Percentiles rank a stretch among this genome's conserved stretches.
Evolutionary conservation across 495 filamentous ascomycete species (phyloP).

Genomic region (Hyaloscypha hepaticicola): DNA sequence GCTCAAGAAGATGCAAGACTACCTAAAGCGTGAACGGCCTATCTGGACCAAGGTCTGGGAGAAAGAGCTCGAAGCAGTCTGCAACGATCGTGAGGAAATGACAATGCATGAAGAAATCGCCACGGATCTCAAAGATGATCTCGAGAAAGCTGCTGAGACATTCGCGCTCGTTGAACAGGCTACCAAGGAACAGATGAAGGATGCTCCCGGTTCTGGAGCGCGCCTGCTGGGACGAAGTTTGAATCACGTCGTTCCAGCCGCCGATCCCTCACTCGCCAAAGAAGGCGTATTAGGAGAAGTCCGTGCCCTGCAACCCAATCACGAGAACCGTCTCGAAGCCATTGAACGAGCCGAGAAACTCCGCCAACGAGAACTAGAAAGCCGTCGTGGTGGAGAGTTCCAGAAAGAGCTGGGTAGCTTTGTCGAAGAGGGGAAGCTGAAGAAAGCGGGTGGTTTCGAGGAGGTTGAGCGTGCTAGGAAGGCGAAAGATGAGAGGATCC

Average conservation of each 20-base stretch:
- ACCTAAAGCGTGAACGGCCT: constrained; percentile 86
- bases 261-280: constrained; percentile 79
- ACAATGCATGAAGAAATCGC: constrained; percentile 93
- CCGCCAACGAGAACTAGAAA: constrained; percentile 82
- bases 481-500: constrained; percentile 82
- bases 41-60: constrained; percentile 99
- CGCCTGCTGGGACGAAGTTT: constrained; percentile 59
- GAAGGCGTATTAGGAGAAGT: constrained; percentile 92
- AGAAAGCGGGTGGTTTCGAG: constrained; percentile 93
- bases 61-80: constrained; percentile 89
- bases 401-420: constrained; percentile 86
- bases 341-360: constrained; percentile 93
- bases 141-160: constrained; percentile 89
- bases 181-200: constrained; percentile 89
- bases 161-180: constrained; percentile 95
- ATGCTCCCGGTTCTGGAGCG: constrained; percentile 48
- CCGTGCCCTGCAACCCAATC: constrained; percentile 89
- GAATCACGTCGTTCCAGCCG: constrained; percentile 59
- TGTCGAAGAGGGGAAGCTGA: constrained; percentile 87
- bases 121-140: constrained; percentile 87
- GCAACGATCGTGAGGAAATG: constrained; percentile 89
- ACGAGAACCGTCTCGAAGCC: constrained; percentile 87
- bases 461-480: constrained; percentile 84
- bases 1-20: constrained; percentile 94
- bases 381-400: constrained; percentile 71